Evolutionary conservation across 164 flowering plant genomes (phyloP), one percentile per base, ranked within the genome.

Genomic region (Paratinospora sagittata): DNA sequence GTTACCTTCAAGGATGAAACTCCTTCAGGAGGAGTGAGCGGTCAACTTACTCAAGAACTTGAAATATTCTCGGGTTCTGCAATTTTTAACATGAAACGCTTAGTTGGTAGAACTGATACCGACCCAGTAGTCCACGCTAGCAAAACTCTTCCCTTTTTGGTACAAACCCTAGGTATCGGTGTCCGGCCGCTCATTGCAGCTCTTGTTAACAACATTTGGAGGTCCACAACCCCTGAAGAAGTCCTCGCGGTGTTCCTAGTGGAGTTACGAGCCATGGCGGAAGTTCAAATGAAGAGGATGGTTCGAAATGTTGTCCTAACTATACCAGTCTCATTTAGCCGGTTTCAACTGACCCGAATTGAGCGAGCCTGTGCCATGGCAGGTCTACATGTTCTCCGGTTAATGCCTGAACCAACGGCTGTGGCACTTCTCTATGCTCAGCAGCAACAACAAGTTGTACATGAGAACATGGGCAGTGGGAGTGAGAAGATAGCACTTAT

Each of bases 301-400:
- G 80, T 94, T 19, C 83, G 88, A n/a, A 84, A 87, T 74, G 92
- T 86, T 63, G 93, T 94, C 24, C 78, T 94, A 21, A 87, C 96
- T 0, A 52, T 89, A 70, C 98, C 98, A 13, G 98, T 85, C 26
- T 84, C 97, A 47, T 94, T 94, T 72, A 92, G 88, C 72, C 83
- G 96, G 63, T 94, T 94, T 75, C 98, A 94, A 65, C 80, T 86
- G 47, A 86, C 90, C 0, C 83, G 97, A 60, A 79, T 94, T 21
- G 97, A 90, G 74, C 81, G 98, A 43, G 95, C 96, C 6, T 94
- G 98, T 81, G 97, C 98, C n/a, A 90, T 89, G 93, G 97, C 97
- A 24, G 95, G 98, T 11, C 84, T 94, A 61, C 93, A 84, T 70
- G 93, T 88, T 33, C 86, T 91, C 13, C 84, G 97, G 76, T 73